Conservation (phyloP, 108 stramenopile species). For the Skeletonema tropicum region DNA sequence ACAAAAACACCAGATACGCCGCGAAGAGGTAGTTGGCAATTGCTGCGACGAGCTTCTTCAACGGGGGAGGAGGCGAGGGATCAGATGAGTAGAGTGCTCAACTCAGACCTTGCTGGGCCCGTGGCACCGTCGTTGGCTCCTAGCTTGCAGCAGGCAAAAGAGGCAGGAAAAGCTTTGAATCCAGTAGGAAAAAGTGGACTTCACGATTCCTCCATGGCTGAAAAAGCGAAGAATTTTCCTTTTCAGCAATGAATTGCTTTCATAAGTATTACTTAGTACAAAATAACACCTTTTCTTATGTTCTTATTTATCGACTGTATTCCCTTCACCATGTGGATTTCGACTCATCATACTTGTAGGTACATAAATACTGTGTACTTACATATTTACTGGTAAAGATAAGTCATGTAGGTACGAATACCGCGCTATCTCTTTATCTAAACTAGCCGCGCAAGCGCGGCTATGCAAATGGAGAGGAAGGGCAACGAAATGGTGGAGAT, state of each 20-base stretch:
- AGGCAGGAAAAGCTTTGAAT: constrained; percentile 3
- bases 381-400: too few relatives aligned
- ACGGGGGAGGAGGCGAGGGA: constrained; percentile 38
- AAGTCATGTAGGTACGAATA: too few relatives aligned
- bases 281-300: too few relatives aligned
- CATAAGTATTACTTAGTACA: neutral
- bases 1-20: neutral
- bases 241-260: constrained; percentile 28
- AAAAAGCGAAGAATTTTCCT: constrained; percentile 48
- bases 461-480: too few relatives aligned
- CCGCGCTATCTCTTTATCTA: too few relatives aligned
- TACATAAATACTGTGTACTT: too few relatives aligned
- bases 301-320: too few relatives aligned
- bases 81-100: constrained; percentile 41
- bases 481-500: too few relatives aligned
- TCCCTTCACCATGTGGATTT: too few relatives aligned
- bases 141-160: constrained; percentile 19
- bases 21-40: neutral
- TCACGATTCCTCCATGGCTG: constrained; percentile 16
- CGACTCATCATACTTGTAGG: too few relatives aligned
- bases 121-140: constrained; percentile 33
- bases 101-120: constrained; percentile 29
- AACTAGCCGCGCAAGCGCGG: too few relatives aligned
- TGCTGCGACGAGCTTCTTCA: constrained; percentile 7
- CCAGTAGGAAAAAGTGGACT: neutral